Evolutionary conservation across 129 eudicot genomes (phyloP), one percentile per base, ranked within the genome.

Genomic region (Flaveria linearis): DNA sequence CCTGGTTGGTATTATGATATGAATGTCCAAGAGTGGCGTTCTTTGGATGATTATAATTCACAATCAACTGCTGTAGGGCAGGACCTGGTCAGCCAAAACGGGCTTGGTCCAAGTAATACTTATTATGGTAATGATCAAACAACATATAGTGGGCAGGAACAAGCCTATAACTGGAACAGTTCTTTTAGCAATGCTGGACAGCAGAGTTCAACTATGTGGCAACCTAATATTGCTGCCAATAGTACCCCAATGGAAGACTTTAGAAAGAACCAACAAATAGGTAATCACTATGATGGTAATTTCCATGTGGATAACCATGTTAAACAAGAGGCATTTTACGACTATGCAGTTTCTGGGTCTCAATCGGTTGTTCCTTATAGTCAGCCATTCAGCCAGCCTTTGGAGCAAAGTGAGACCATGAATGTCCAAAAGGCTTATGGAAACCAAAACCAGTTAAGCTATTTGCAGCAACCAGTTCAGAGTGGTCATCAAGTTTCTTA

Each of bases 1-100:
- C 97, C 99, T 80, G 96, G 88, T 72, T 94, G 96, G 97, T 94
- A 91, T 76, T 94, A 91, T 87, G 97, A 94, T 80, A 87, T 82
- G 69, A 83, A 80, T 66, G 72, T 88, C 39, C 94, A 82, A 64
- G 96, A 87, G 70, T 94, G 99, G 99, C 65, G 80, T 11, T 51
- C 88, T 13, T 84, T 94, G 87, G 97, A 87, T 67, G 82, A 86
- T 50, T 91, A 88, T 69, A 61, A 55, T 47, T 78, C 42, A 51
- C 91, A 88, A 45, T 86, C 89, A 11, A 58, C 81, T 26, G 76
- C 17, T 71, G 85, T 85, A 77, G 71, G 77, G 75, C 86, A 83
- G 63, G 84, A 73, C 49, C 82, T 69, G 81, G 84, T 36, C 60
- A 69, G 68, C 81, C 90, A 83, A 77, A 84, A 78, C 82, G 89